Evolutionary conservation across 2,329 filamentous ascomycete species (phyloP).

Genomic region (Teratosphaeriaceae sp.): DNA sequence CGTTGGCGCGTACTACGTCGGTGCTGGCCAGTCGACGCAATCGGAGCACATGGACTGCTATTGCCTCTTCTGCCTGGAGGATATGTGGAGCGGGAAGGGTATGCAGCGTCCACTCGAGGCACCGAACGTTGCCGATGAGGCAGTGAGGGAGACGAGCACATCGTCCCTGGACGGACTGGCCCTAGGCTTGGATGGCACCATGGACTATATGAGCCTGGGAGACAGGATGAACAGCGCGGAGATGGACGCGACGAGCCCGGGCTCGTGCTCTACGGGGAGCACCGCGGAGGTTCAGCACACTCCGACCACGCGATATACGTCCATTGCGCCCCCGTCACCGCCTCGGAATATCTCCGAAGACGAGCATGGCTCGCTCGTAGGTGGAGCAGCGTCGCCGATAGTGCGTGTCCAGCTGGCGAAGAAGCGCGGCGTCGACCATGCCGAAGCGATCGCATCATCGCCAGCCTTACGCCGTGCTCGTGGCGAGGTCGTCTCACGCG

Average conservation of each 20-base stretch:
- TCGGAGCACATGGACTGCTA: constrained; percentile 1
- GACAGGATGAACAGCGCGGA: too few species aligned
- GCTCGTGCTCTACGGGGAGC: neutral
- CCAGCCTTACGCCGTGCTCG: neutral
- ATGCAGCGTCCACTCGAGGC: too few species aligned
- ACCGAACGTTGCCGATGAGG: too few species aligned
- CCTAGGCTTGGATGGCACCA: neutral
- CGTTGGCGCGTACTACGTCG: constrained; percentile 7
- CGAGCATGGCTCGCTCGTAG: neutral
- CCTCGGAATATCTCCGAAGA: neutral
- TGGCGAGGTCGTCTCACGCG: neutral
- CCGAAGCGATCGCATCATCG: neutral
- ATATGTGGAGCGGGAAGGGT: constrained; percentile 9
- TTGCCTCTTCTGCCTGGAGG: constrained; percentile 11
- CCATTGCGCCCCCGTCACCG: neutral
- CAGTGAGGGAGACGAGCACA: neutral
- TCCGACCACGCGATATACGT: neutral
- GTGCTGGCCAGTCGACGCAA: neutral
- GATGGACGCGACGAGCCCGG: neutral
- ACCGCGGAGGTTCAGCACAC: neutral
- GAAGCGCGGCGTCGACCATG: neutral
- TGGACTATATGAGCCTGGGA: neutral
- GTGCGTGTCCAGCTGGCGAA: neutral
- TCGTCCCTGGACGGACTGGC: neutral
- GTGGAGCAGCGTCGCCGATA: neutral